Percentiles rank a stretch among this genome's conserved stretches.
These are phyloP conservation scores for Leishmania tarentolae DNA, from an alignment of 208 protist species.

Conservation along the genomic window DNA sequence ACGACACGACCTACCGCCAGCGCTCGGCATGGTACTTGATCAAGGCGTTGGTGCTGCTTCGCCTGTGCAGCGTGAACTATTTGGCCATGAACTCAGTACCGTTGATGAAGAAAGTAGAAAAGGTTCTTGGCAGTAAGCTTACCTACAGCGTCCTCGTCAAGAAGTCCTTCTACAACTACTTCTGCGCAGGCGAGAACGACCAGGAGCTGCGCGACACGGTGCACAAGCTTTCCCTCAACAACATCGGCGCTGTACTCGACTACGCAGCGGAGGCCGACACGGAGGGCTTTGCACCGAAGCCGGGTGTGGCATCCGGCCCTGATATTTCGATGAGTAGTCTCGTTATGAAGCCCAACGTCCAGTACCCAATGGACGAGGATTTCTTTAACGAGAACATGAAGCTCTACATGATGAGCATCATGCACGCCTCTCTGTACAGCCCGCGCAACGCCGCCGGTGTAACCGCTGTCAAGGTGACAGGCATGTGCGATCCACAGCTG, in stretches of 20 bases:
- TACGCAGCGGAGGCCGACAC: slow-evolving; percentile 94
- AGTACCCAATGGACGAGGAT: slow-evolving; percentile 64
- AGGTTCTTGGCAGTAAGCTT: slow-evolving; percentile 68
- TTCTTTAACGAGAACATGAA: slow-evolving; percentile 93
- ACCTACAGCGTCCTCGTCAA: slow-evolving; percentile 85
- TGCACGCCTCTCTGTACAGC: slow-evolving; percentile 78
- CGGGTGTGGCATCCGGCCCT: slow-evolving; percentile 50
- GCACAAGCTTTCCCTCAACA: slow-evolving; percentile 53
- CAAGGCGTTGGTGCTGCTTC: slow-evolving; percentile 74
- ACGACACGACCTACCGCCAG: slow-evolving; percentile 62
- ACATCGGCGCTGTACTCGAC: slow-evolving; percentile 94
- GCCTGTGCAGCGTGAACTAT: slow-evolving; percentile 65
- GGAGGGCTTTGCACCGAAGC: slow-evolving; percentile 66
- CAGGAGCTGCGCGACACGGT: slow-evolving; percentile 85
- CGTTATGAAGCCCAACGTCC: slow-evolving; percentile 63
- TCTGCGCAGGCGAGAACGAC: slow-evolving; percentile 94
- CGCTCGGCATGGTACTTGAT: slow-evolving; percentile 75
- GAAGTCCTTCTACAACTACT: slow-evolving; percentile 93
- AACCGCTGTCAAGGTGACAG: slow-evolving; percentile 92
- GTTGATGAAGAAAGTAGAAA: slow-evolving; percentile 72
- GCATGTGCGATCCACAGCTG: slow-evolving; percentile 91
- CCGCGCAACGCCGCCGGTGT: slow-evolving; percentile 65
- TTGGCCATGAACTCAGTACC: slow-evolving; percentile 78
- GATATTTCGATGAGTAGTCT: slow-evolving; percentile 74
- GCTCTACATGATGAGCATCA: slow-evolving; percentile 91